These are phyloP conservation scores for Aurifilum marmelostoma DNA, from an alignment of 2,329 filamentous ascomycete genomes.

Conservation along the genomic window DNA sequence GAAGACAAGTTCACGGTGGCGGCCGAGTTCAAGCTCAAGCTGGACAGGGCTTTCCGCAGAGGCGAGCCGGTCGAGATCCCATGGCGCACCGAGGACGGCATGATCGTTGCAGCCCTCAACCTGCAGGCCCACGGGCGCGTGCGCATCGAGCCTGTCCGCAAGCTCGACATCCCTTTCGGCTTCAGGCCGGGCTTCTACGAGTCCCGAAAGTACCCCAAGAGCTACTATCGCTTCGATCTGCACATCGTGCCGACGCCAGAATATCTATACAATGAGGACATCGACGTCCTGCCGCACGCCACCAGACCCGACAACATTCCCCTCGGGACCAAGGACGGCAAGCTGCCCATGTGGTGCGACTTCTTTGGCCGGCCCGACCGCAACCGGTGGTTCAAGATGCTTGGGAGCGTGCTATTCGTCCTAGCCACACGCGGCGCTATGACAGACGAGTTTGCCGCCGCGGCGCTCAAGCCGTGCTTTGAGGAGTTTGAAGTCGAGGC, in stretches of 20 bases:
- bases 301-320: conserved; percentile 45
- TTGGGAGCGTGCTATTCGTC: conserved; percentile 65
- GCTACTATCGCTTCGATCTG: conserved; percentile 66
- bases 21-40: conserved; percentile 58
- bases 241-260: conserved; percentile 58
- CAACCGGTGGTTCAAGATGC: conserved; percentile 66
- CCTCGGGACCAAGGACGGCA: conserved; percentile 44
- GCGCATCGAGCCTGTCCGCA: conserved; percentile 54
- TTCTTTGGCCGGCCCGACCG: conserved; percentile 64
- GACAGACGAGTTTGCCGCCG: conserved; percentile 54
- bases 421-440: conserved; percentile 65
- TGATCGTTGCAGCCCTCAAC: conserved; percentile 69
- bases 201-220: conserved; percentile 68
- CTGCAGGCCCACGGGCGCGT: conserved; percentile 64
- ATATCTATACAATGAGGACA: conserved; percentile 53
- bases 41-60: conserved; percentile 60
- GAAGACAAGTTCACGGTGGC: conserved; percentile 61
- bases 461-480: conserved; percentile 59
- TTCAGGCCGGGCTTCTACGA: conserved; percentile 74
- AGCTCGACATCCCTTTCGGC: conserved; percentile 68
- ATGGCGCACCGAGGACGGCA: conserved; percentile 64
- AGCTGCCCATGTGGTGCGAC: conserved; percentile 73
- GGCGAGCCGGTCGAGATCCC: conserved; percentile 50
- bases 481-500: conserved; percentile 66
- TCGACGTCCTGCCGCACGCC: conserved; percentile 29